phyloP scores from a whole-genome alignment of 1,139 yeast genomes.

The Yamadazyma diddensiae region DNA sequence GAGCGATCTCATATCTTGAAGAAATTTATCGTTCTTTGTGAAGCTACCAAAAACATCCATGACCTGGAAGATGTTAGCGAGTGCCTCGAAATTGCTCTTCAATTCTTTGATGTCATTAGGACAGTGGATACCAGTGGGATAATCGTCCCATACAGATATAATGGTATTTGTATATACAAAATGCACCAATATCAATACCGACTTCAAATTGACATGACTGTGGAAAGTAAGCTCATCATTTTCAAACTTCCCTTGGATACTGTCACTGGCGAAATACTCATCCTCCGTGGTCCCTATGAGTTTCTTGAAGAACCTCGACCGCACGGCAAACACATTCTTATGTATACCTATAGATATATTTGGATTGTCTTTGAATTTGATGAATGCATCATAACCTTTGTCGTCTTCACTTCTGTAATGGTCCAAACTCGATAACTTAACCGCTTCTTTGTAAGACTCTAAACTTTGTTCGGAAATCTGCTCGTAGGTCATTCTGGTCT shows the following conservation, averaged over 20 bases:
- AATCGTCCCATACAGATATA: constrained; percentile 25
- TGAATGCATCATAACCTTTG: constrained; percentile 15
- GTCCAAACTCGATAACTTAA: constrained; percentile 2
- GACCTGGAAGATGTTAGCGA: constrained; percentile 19
- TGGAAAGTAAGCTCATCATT: constrained; percentile 17
- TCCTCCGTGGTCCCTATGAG: constrained; percentile 19
- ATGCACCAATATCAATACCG: constrained; percentile 33
- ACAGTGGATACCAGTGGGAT: constrained; percentile 16
- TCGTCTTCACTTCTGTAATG: constrained; percentile 6
- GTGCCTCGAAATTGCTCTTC: constrained; percentile 19
- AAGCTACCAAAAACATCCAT: constrained; percentile 16
- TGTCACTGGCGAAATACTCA: constrained; percentile 17
- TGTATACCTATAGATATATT: constrained; percentile 28
- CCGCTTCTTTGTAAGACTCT: constrained; percentile 5
- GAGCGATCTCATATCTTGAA: constrained; percentile 15
- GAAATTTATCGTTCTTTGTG: constrained; percentile 12
- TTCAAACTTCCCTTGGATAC: constrained; percentile 23
- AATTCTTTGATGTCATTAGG: constrained; percentile 20
- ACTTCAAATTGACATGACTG: constrained; percentile 20
- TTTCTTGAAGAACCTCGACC: constrained; percentile 27
- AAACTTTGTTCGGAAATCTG: constrained; percentile 10
- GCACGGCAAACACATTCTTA: constrained; percentile 21
- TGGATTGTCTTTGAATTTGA: constrained; percentile 17
- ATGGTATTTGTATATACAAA: constrained; percentile 31
- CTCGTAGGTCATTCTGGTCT: constrained; percentile 18